phyloP scores from a whole-genome alignment of 2,329 filamentous ascomycete species.

The Fusarium keratoplasticum region DNA sequence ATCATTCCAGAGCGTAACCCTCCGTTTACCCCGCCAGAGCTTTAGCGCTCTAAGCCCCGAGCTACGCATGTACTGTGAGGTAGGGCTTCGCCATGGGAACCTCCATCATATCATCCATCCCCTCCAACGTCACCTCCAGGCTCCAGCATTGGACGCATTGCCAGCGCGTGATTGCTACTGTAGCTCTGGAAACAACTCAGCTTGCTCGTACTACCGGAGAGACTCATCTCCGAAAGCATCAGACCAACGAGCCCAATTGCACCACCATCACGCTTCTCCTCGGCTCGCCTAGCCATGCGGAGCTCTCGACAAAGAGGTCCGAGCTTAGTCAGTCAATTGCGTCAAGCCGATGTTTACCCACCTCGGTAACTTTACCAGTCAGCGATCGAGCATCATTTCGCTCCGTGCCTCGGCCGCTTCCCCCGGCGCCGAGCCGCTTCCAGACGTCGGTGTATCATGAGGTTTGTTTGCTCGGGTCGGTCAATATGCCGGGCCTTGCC shows the following conservation, averaged over 20 bases:
- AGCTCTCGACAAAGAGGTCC: not conserved
- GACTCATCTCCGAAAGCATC: not conserved
- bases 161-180: not conserved
- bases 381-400: constrained; percentile 3
- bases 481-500: not conserved
- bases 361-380: constrained; percentile 1
- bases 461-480: not conserved
- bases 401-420: constrained; percentile 19
- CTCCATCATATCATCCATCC: not conserved
- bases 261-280: not conserved
- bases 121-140: constrained; percentile 12
- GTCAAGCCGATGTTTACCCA: not conserved
- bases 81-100: constrained; percentile 15
- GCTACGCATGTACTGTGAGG: not conserved
- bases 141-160: not conserved
- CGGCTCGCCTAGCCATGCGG: not conserved
- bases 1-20: constrained; percentile 2
- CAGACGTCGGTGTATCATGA: not conserved
- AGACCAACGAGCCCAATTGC: constrained; percentile 2
- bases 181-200: not conserved
- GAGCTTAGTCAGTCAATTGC: not conserved
- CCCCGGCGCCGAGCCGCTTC: constrained; percentile 23
- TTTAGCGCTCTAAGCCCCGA: constrained; percentile 7
- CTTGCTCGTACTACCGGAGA: not conserved
- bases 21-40: constrained; percentile 38